phyloP scores from a whole-genome alignment of 192 early-diverging fungal genomes.

The Phycomyces blakesleeanus region DNA sequence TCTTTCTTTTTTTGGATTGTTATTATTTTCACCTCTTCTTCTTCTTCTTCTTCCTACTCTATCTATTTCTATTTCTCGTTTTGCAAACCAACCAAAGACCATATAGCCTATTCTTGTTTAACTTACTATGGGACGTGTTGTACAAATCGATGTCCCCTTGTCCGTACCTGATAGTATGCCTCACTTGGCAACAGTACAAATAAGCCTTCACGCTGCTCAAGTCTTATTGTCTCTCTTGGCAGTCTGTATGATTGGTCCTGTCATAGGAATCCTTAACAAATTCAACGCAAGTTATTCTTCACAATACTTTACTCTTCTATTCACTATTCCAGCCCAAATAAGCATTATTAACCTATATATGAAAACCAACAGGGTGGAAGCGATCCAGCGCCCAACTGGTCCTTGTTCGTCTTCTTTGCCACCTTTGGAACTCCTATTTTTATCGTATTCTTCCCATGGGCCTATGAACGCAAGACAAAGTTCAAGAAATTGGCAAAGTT shows the following conservation, averaged over 20 bases:
- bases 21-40: not conserved
- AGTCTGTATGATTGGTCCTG: conserved; percentile 25
- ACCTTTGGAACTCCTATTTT: conserved; percentile 18
- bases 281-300: conserved; percentile 6
- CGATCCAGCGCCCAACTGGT: conserved; percentile 28
- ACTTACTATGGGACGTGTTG: not conserved
- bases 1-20: not conserved
- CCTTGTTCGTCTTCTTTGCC: conserved; percentile 20
- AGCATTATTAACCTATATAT: not conserved
- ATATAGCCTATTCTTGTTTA: no score
- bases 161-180: not conserved
- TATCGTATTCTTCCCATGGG: conserved; percentile 32
- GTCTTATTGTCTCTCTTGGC: conserved; percentile 8
- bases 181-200: not conserved
- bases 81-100: no score
- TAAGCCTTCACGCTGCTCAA: not conserved
- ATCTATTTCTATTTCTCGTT: no score
- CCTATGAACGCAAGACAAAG: conserved; percentile 30
- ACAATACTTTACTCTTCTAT: no score
- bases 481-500: conserved; percentile 35
- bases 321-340: not conserved
- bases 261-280: conserved; percentile 23
- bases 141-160: not conserved
- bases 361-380: conserved; percentile 20
- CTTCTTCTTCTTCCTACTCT: not conserved